A percentile compares a stretch with the other conserved stretches of the same genome.
phyloP scores from a whole-genome alignment of 2,329 filamentous ascomycete species.

The Fusarium camptoceras region DNA sequence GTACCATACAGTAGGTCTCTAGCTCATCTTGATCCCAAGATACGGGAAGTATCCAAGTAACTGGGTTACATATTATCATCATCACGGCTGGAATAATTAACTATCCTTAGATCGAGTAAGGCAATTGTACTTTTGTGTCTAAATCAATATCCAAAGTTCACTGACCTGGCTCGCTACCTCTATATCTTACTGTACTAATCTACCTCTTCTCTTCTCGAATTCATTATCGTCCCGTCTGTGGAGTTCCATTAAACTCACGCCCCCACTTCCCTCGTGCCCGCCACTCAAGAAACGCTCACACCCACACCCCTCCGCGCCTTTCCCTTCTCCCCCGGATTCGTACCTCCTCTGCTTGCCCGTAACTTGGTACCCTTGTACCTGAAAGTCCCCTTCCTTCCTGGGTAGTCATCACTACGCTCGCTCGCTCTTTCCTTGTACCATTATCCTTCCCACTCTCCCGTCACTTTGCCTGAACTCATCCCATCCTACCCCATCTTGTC shows the following conservation, averaged over 20 bases:
- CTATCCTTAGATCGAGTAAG: background rate
- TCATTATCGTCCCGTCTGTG: constrained; percentile 35
- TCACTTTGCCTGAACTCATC: constrained; percentile 36
- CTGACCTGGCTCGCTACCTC: background rate
- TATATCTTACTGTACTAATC: background rate
- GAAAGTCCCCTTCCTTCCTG: constrained; percentile 35
- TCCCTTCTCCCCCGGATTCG: constrained; percentile 41
- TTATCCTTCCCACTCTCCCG: constrained; percentile 44
- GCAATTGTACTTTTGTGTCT: background rate
- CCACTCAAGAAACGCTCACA: constrained; percentile 14
- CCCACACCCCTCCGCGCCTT: constrained; percentile 37
- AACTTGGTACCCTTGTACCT: constrained; percentile 41
- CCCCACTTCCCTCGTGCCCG: constrained; percentile 4
- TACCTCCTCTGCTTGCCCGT: constrained; percentile 31
- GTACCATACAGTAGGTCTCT: background rate
- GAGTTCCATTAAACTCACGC: constrained; percentile 16
- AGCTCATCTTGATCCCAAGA: constrained; percentile 1
- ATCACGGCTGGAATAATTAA: background rate
- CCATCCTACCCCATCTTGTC: constrained; percentile 28
- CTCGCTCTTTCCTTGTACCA: constrained; percentile 42
- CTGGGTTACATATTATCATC: constrained; percentile 7
- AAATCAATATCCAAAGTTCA: background rate
- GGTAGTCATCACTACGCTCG: constrained; percentile 40
- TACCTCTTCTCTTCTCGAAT: constrained; percentile 14
- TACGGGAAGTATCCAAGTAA: constrained; percentile 19